Evolutionary conservation across 768 basidiomycete species (phyloP).

Genomic region (Termitomyces sp.): DNA sequence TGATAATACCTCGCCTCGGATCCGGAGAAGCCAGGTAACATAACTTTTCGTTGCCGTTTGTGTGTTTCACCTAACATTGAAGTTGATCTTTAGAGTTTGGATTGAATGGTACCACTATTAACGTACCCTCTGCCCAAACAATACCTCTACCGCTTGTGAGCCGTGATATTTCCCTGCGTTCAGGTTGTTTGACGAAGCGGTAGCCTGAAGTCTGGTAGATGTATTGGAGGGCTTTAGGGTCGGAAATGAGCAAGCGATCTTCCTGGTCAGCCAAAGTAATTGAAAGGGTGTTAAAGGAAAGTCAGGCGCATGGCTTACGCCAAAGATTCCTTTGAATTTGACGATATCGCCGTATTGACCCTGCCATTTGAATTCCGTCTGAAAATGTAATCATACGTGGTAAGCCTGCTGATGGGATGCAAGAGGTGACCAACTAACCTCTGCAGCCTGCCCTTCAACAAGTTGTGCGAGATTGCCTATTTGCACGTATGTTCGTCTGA

Average conservation of each 20-base stretch:
- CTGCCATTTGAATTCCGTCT: conserved; percentile 46
- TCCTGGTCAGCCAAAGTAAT: conserved; percentile 25
- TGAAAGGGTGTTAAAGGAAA: not conserved
- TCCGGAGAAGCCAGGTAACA: conserved; percentile 45
- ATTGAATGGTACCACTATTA: conserved; percentile 1
- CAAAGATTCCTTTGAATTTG: conserved; percentile 34
- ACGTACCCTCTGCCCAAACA: conserved; percentile 38
- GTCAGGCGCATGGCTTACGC: conserved; percentile 23
- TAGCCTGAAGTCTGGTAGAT: conserved; percentile 43
- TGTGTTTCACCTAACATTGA: conserved; percentile 32
- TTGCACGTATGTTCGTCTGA: not conserved
- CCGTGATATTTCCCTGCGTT: conserved; percentile 34
- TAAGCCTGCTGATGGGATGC: not conserved
- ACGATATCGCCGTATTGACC: conserved; percentile 39
- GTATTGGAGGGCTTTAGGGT: conserved; percentile 46
- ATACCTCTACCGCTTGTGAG: conserved; percentile 33
- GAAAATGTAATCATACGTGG: not conserved
- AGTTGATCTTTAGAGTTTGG: not conserved
- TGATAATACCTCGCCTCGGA: conserved; percentile 41
- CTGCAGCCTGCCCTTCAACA: conserved; percentile 31
- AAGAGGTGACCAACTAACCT: conserved; percentile 19
- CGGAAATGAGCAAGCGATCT: conserved; percentile 42
- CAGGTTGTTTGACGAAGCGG: conserved; percentile 37
- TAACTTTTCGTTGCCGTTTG: conserved; percentile 42
- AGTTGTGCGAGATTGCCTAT: conserved; percentile 28